Conservation (phyloP, 768 basidiomycete species). For the Amanita phalloides region DNA sequence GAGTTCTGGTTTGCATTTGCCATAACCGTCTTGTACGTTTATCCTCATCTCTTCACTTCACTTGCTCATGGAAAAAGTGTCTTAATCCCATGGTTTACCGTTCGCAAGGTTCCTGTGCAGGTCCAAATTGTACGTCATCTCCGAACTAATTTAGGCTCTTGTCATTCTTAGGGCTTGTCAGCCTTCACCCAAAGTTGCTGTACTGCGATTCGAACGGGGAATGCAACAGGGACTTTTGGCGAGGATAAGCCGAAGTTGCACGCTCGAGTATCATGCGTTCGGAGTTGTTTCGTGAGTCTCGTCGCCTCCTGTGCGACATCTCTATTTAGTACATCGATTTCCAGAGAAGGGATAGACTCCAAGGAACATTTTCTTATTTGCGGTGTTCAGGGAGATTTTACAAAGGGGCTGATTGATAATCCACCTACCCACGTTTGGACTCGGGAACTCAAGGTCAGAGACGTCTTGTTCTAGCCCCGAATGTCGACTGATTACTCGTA, state of each 20-base stretch:
- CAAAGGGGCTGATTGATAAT: slow-evolving; percentile 57
- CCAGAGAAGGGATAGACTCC: slow-evolving; percentile 60
- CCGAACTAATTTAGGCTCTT: not conserved
- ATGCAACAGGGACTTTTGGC: slow-evolving; percentile 81
- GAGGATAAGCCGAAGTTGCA: slow-evolving; percentile 64
- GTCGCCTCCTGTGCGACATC: not conserved
- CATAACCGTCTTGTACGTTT: slow-evolving; percentile 61
- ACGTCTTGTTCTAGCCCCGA: not conserved
- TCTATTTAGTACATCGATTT: not conserved
- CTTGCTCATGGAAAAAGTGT: slow-evolving; percentile 30
- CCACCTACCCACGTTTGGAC: slow-evolving; percentile 72
- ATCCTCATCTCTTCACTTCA: not conserved
- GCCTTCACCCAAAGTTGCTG: slow-evolving; percentile 75
- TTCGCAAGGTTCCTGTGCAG: slow-evolving; percentile 66
- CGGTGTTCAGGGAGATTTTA: slow-evolving; percentile 81
- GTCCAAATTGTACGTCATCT: slow-evolving; percentile 53
- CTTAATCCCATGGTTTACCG: slow-evolving; percentile 66
- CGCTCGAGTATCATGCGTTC: slow-evolving; percentile 82
- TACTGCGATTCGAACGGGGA: slow-evolving; percentile 71
- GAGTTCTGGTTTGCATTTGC: slow-evolving; percentile 71
- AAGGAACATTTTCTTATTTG: slow-evolving; percentile 78
- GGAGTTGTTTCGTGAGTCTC: slow-evolving; percentile 65
- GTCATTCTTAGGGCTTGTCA: slow-evolving; percentile 14
- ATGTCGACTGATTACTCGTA: slow-evolving; percentile 14
- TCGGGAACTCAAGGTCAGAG: slow-evolving; percentile 60